Base-by-base conservation (phyloP, 2,329 filamentous ascomycete species). In the Stachybotrys chartarum region DNA sequence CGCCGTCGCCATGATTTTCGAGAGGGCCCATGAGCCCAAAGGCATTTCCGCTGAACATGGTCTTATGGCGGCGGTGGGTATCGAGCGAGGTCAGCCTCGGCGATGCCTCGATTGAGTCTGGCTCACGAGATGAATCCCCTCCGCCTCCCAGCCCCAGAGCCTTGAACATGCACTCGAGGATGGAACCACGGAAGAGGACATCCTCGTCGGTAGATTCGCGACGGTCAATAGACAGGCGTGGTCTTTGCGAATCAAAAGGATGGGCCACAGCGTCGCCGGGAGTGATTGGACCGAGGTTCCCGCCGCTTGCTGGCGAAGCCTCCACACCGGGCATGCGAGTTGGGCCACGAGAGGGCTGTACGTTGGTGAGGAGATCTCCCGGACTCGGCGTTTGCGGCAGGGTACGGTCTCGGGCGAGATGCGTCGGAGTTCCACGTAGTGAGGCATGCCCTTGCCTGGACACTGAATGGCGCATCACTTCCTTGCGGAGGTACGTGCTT, bases 151-250 rank as follows among this genome's bases (percentile, higher is more conserved):
- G 75, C 0, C 94, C 94, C 57, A 99, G 88, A 0, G 91, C 88
- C 67, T 93, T 97, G 72, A 96, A 93, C 75, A 99, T 96, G 67
- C 94, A 97, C 62, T 96, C 91, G 24, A 97, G 75, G 16, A 99
- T 91, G 0, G 91, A 95, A 56, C 91, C 86, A 46, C 95, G 82
- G 70, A 99, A 97, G 7, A 96, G 72, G 50, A 87, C 84, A 64
- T 97, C 93, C 67, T 97, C 94, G 60, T 96, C 90, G 7, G 91
- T 75, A 0, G 89, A 88, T 55, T 97, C 91, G 60, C 92, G 85
- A 6, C 87, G 83, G 63, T 91, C 87, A 32, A 83, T 72, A 6
- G 75, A 74, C 39, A 78, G 73, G 50, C 79, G 77, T 50, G 72
- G 72, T 0, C 74, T 70, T 53, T 75, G 73, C 57, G 80, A 78